Base-by-base conservation (phyloP, 1,139 yeast species). In the Maudiozyma humilis region DNA sequence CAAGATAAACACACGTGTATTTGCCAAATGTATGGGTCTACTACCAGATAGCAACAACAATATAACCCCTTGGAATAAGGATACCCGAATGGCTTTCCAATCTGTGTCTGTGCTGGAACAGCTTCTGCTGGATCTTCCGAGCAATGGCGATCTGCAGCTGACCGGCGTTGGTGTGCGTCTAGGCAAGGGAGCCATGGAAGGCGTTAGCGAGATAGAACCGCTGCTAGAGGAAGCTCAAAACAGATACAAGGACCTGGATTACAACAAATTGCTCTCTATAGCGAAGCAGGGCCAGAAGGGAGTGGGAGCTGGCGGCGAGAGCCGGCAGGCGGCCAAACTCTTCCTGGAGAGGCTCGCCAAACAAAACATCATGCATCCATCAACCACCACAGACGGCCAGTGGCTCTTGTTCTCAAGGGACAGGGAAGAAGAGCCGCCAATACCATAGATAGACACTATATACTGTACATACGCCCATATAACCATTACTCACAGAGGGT, bases 201-300 rank as follows among this genome's bases (percentile, higher is more conserved):
- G 32, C 2, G 12, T 30, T 12, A 31, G 32, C 7, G 32, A 38
- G 19, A 47, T 57, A 8, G 54, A 54, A 37, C 50, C 60, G 4
- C 33, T 57, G 17, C 36, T 57, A 25, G 52, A 51, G 35, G 59
- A 55, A 13, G 49, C 57, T 3, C 41, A 41, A 18, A 50, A 47
- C 31, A 50, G 47, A 47, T 56, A 54, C 35, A 47, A 48, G 27
- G 45, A 53, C 38, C 36, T 57, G 3, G 47, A 50, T 38, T 59
- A 59, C 41, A 52, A 53, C 19, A 57, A 54, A 32, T 46, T 59
- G n/a, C 30, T 59, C 18, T 39, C 46, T 16, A 55, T 59, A 18
- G 63, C 63, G 42, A 37, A 35, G 35, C 18, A 18, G 44, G 4
- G 37, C 41, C 32, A 18, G 20, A 10, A 17, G 15, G 16, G 5